Conservation (phyloP, 805 yeast genomes). For the Myxozyma nipponensis region DNA sequence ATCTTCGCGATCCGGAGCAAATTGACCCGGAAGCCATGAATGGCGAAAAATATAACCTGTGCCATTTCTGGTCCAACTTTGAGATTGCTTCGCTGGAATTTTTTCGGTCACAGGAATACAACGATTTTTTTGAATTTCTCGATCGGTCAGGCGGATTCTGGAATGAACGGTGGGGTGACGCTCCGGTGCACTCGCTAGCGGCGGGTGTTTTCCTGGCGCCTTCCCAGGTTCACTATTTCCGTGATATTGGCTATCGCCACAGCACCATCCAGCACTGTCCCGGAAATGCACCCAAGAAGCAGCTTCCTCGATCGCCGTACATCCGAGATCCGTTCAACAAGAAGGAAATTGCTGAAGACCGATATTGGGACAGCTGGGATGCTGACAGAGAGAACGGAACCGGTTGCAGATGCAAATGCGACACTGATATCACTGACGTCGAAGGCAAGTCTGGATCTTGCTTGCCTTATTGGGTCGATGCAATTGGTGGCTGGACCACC, state of each 20-base stretch:
- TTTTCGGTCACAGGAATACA: constrained; percentile 62
- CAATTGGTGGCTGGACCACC: constrained; percentile 35
- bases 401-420: constrained; percentile 89
- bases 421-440: constrained; percentile 39
- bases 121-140: constrained; percentile 60
- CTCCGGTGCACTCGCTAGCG: constrained; percentile 88
- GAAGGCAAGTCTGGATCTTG: constrained; percentile 38
- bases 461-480: constrained; percentile 35
- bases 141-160: constrained; percentile 80
- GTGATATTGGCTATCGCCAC: constrained; percentile 89
- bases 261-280: constrained; percentile 84
- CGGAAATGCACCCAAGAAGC: constrained; percentile 52
- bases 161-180: constrained; percentile 96
- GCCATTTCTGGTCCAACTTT: constrained; percentile 86
- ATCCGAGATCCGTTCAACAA: constrained; percentile 38
- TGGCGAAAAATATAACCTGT: constrained; percentile 69
- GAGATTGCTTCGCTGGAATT: constrained; percentile 83
- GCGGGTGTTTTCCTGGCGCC: constrained; percentile 68
- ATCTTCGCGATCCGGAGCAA: constrained; percentile 14
- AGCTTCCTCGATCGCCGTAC: constrained; percentile 40
- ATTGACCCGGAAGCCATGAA: constrained; percentile 55
- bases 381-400: constrained; percentile 46
- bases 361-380: constrained; percentile 42
- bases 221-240: constrained; percentile 77
- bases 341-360: constrained; percentile 37